These are phyloP conservation scores for Aegilops umbellulata DNA, from an alignment of 176 grass and related monocot species.

Conservation along the genomic window DNA sequence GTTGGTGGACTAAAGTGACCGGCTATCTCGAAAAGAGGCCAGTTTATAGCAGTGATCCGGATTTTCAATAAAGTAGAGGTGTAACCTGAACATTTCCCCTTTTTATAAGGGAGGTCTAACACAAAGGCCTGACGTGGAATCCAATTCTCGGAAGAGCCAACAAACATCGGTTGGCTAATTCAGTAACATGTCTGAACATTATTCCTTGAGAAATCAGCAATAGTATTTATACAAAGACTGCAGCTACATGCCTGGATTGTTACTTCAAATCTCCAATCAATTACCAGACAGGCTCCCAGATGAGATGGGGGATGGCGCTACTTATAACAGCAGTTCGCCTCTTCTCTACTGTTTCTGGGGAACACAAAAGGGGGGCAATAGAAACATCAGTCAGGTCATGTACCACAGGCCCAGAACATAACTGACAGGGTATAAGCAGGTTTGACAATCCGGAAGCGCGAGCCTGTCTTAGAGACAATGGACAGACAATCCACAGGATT, in stretches of 20 bases:
- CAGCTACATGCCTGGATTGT: not conserved
- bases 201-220: not conserved
- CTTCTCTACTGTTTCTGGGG: not conserved
- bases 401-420: not conserved
- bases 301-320: not conserved
- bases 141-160: not conserved
- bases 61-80: not conserved
- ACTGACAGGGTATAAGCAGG: not conserved
- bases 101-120: not conserved
- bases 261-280: not conserved
- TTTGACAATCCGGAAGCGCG: not conserved
- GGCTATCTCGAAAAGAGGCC: not conserved
- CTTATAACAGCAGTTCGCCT: constrained; percentile 14
- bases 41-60: not conserved
- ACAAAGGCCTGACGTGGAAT: not conserved
- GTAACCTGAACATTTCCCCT: not conserved
- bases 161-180: not conserved
- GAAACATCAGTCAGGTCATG: not conserved
- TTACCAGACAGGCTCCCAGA: not conserved
- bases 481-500: not conserved
- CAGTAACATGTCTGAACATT: constrained; percentile 9
- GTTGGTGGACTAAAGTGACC: not conserved
- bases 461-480: not conserved
- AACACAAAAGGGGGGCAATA: not conserved
- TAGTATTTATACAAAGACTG: constrained; percentile 8